Evolutionary conservation across 1,284 basidiomycete genomes (phyloP), one percentile per base, ranked within the genome.

Genomic region (Papiliotrema laurentii): DNA sequence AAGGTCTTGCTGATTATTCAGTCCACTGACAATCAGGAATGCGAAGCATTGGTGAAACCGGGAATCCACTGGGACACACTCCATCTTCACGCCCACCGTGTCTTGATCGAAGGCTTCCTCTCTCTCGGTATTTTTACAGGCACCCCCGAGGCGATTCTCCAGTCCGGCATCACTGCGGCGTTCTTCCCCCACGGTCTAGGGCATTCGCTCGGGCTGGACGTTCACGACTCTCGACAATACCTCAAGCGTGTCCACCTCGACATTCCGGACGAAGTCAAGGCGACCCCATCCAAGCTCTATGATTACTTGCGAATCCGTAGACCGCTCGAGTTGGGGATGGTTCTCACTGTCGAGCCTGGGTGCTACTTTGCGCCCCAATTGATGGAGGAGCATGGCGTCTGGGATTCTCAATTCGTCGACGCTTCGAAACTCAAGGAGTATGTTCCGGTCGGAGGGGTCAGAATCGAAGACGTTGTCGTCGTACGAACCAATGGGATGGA

Each of bases 111-210:
- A 41, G 85, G 86, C 10, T 88, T 96, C 74, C 78, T 89, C 61
- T 69, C 77, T n/a, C 79, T 93, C 6, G 89, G 89, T 0, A 87
- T 96, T 63, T 89, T 94, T 79, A 84, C 76, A 18, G 60, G 60
- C 10, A 57, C 81, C 54, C 75, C 79, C 2, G 81, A 85, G 50
- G 81, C 80, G 9, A 83, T 94, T 46, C 76, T 93, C 5, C 79
- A 79, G 22, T 83, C 83, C 3, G 89, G 89, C 0, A 72, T 89
- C 36, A 84, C 84, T 51, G 77, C 83, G 1, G 86, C 87, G 0
- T 94, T 94, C 78, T 93, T 88, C 79, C 90, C 90, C 10, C 91
- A 94, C 64, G 91, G 90, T 6, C 76, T 94, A 5, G 76, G 90
- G 1, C 91, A 93, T 68, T 86, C 86, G 19, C 76, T 93, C 34